Evolutionary conservation across 1,139 yeast genomes (phyloP), one percentile per base, ranked within the genome.

Genomic region (Blastobotrys petasosporus): DNA sequence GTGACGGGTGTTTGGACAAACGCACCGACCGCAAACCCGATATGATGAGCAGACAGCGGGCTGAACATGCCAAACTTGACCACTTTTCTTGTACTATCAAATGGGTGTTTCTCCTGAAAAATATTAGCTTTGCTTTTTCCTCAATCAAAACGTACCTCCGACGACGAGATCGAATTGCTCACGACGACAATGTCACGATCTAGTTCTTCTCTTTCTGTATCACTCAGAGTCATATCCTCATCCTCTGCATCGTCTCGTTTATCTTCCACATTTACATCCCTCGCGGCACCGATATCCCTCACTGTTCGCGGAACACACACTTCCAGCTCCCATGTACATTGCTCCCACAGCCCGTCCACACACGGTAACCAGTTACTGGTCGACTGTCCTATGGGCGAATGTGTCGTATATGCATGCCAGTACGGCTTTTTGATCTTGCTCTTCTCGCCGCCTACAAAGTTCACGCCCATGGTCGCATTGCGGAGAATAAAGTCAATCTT

Each of bases 281-380:
- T 77, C 34, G n/a, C 15, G 23, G 17, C 28, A 42, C 86, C 84
- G 31, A 85, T 76, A 62, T 85, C 90, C 38, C 79, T 79, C 1
- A 90, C 74, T 0, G 94, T 82, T 55, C 88, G 75, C 0, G 97
- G 96, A 1, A 87, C 79, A 51, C 82, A 79, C 12, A 94, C 71
- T 57, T 87, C 94, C 12, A 94, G 64, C 50, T 90, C 88, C 98
- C 98, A 94, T 0, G 97, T 85, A 40, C 85, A 83, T 50, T 88
- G 77, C 56, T 88, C 97, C 79, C 92, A 84, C 32, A 88, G 64
- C 41, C 85, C 86, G 56, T 94, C 97, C 4, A 92, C 74, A 61
- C 98, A 94, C 0, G 99, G 99, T 40, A 92, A 85, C 98, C 99
- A 94, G 16, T 88, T 82, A 1, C 96, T 85, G 0, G 97, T 85